Evolutionary conservation across 1,284 basidiomycete genomes (phyloP), one percentile per base, ranked within the genome.

Genomic region (Fomitiporia mediterranea): DNA sequence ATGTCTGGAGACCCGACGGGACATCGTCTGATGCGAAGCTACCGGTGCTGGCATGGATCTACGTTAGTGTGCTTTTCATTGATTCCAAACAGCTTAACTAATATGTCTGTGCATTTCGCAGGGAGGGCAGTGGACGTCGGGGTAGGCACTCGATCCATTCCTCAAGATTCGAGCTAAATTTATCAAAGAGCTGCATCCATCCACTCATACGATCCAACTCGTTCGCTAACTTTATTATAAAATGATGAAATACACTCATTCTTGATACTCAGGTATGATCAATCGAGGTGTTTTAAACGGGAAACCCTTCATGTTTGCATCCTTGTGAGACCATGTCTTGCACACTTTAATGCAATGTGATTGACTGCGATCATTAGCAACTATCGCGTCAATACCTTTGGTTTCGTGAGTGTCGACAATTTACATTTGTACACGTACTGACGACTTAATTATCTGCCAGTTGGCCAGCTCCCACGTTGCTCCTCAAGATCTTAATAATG

Each of bases 331-430:
- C 11, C 30, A 35, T 46, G 17, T 42, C n/a, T 43, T 53, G 39
- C 23, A 37, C 53, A 15, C 34, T 50, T 53, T 9, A 54, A 27
- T 37, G 3, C 49, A 47, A 47, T 42, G 8, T 28, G 21, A 54
- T 30, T 51, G 17, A 42, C 25, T 6, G n/a, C 28, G 4, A 46
- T 32, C 11, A 7, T 27, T 51, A 82, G 79, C 4, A 82, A 82
- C 61, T 81, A 82, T 59, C 78, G 79, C 0, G 53, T 82, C 44
- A 82, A 82, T 63, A 80, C 79, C 0, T 83, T 82, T 60, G 80
- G 81, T 55, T 83, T 82, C 58, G 79, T 82, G 57, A 65, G 75
- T 68, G 3, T 1, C 47, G 34, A n/a, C 15, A 23, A 27, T 53
- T 21, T 49, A 27, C 15, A 11, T 15, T 28, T 0, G 13, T 35